These are phyloP conservation scores for Coriolopsis trogii DNA, from an alignment of 1,284 basidiomycete species.

Conservation along the genomic window DNA sequence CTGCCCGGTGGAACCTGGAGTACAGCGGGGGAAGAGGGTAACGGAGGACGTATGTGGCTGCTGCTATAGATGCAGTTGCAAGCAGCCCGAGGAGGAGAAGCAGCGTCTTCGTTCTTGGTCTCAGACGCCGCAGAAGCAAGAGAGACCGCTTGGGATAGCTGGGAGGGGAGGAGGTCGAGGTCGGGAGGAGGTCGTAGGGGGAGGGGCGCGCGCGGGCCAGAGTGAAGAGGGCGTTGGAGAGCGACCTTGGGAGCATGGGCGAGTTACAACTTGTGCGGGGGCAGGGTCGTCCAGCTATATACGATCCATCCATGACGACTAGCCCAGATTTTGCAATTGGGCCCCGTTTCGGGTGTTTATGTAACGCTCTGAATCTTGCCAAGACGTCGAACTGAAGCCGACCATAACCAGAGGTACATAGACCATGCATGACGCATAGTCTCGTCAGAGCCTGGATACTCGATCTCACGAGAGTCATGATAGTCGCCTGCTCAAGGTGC, in stretches of 20 bases:
- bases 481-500: too few relatives aligned
- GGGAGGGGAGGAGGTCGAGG: background rate
- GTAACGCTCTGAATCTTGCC: too few relatives aligned
- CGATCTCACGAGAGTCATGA: too few relatives aligned
- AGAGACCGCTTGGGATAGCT: background rate
- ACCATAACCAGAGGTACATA: too few relatives aligned
- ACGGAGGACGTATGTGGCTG: conserved; percentile 8
- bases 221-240: background rate
- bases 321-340: too few relatives aligned
- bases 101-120: conserved; percentile 6
- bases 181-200: conserved; percentile 10
- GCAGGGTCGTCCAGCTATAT: too few relatives aligned
- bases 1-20: conserved; percentile 45
- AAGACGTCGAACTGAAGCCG: too few relatives aligned
- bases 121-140: background rate
- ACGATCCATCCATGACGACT: too few relatives aligned
- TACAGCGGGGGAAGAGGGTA: conserved; percentile 46
- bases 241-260: background rate
- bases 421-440: too few relatives aligned
- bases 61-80: background rate
- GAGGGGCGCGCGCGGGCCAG: background rate
- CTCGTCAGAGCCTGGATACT: too few relatives aligned
- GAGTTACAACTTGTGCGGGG: background rate
- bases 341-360: too few relatives aligned
- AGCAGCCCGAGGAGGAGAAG: conserved; percentile 9